Conservation (phyloP, 352 stramenopile species). For the Stephanocyclus meneghinianus region DNA sequence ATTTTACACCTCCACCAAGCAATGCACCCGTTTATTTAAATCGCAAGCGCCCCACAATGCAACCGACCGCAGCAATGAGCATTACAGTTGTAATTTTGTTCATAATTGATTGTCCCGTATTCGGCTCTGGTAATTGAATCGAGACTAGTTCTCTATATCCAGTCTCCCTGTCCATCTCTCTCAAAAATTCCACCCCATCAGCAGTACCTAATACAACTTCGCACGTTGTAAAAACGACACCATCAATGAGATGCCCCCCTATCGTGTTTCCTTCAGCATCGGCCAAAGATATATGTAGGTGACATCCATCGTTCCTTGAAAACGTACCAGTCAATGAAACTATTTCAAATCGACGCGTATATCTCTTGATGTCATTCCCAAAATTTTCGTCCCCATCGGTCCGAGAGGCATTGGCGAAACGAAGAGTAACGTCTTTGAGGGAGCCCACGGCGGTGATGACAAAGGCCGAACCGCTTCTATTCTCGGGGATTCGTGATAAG, state of each 20-base stretch:
- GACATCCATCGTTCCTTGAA: slow-evolving; percentile 49
- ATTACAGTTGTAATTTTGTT: slow-evolving; percentile 8
- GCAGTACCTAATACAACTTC: slow-evolving; percentile 80
- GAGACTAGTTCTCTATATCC: slow-evolving; percentile 70
- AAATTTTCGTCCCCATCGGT: slow-evolving; percentile 21
- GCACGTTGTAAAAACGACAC: slow-evolving; percentile 75
- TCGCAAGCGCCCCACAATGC: slow-evolving; percentile 15
- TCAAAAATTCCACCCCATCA: slow-evolving; percentile 58
- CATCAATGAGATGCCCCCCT: slow-evolving; percentile 76
- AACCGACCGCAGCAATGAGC: slow-evolving; percentile 9
- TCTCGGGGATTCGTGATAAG: slow-evolving; percentile 22
- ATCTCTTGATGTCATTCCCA: slow-evolving; percentile 62
- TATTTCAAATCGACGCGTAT: slow-evolving; percentile 56
- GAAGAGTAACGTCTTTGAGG: slow-evolving; percentile 59
- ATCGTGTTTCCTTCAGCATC: slow-evolving; percentile 62
- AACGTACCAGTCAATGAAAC: slow-evolving; percentile 76
- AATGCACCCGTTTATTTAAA: background rate
- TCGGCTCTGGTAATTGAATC: slow-evolving; percentile 1
- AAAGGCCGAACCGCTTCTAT: slow-evolving; percentile 55
- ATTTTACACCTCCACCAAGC: background rate
- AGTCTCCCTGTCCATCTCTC: slow-evolving; percentile 63
- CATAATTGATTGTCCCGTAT: background rate
- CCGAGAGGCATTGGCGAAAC: slow-evolving; percentile 67
- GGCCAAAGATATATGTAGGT: slow-evolving; percentile 75
- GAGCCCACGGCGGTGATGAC: slow-evolving; percentile 71